These are phyloP conservation scores for Sugiyamaella japonica DNA, from an alignment of 1,139 yeast genomes.

Conservation along the genomic window DNA sequence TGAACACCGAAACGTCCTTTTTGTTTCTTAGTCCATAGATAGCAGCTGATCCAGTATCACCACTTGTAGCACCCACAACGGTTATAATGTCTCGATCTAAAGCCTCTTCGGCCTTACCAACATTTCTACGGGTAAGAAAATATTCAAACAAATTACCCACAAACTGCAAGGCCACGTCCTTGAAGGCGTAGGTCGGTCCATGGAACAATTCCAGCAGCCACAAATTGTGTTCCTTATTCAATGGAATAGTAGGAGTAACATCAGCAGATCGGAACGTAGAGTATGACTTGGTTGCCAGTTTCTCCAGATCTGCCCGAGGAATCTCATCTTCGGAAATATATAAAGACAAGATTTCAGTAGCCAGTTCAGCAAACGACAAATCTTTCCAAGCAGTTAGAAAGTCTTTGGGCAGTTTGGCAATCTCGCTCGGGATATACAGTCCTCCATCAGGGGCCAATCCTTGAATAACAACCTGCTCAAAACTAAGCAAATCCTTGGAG, in stretches of 20 bases:
- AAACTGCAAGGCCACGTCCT: conserved; percentile 96
- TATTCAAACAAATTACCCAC: conserved; percentile 95
- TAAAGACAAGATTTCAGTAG: conserved; percentile 78
- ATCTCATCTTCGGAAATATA: conserved; percentile 73
- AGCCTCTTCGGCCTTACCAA: conserved; percentile 52
- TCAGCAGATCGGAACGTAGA: conserved; percentile 84
- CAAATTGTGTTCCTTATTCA: conserved; percentile 58
- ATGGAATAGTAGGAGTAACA: conserved; percentile 76
- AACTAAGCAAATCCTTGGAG: conserved; percentile 56
- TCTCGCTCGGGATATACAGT: conserved; percentile 78
- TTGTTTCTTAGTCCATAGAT: conserved; percentile 96
- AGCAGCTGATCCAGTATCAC: conserved; percentile 99
- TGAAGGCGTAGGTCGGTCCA: conserved; percentile 98
- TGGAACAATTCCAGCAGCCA: conserved; percentile 91
- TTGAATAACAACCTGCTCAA: conserved; percentile 89
- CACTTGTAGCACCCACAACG: conserved; percentile 98
- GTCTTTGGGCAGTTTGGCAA: conserved; percentile 65
- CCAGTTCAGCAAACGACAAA: conserved; percentile 78
- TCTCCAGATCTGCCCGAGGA: conserved; percentile 62
- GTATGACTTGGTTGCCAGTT: conserved; percentile 68
- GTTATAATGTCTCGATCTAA: conserved; percentile 77
- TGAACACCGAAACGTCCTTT: conserved; percentile 94
- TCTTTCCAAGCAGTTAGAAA: conserved; percentile 69
- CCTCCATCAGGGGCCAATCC: conserved; percentile 98
- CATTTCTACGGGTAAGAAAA: conserved; percentile 77